Evolutionary conservation across 208 protist genomes (phyloP).

Genomic region (Trypanosoma cruzi): DNA sequence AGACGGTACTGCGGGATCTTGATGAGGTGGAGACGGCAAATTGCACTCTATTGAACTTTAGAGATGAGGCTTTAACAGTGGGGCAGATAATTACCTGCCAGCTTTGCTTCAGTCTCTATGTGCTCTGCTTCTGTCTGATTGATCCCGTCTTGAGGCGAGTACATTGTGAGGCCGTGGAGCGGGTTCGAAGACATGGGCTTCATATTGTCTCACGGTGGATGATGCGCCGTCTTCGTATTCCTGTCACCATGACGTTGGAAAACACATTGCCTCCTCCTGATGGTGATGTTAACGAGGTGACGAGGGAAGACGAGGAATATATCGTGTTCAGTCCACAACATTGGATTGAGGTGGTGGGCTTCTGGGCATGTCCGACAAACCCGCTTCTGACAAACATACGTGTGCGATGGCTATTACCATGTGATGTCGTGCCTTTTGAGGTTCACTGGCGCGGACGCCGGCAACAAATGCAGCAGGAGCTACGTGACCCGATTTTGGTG

Average conservation of each 20-base stretch:
- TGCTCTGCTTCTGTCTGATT: constrained; percentile 48
- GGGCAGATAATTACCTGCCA: constrained; percentile 40
- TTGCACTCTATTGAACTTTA: constrained; percentile 68
- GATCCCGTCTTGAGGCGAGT: constrained; percentile 16
- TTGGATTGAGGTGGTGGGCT: constrained; percentile 83
- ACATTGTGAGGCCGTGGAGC: constrained; percentile 2
- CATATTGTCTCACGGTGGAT: constrained; percentile 45
- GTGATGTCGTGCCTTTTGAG: constrained; percentile 14
- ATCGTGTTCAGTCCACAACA: constrained; percentile 59
- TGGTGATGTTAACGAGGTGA: constrained; percentile 1
- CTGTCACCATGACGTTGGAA: constrained; percentile 42
- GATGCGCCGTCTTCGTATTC: constrained; percentile 38
- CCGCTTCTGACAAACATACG: constrained; percentile 40
- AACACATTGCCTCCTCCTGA: background rate
- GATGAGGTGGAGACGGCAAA: constrained; percentile 41
- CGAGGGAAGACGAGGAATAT: constrained; percentile 2
- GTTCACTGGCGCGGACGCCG: constrained; percentile 15
- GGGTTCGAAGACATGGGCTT: constrained; percentile 23
- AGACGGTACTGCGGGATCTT: constrained; percentile 33
- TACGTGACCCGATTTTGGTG: background rate
- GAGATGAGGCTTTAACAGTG: constrained; percentile 38
- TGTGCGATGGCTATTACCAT: constrained; percentile 1
- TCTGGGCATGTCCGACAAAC: constrained; percentile 77
- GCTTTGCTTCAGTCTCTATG: constrained; percentile 47
- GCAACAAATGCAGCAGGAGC: background rate